phyloP scores from a whole-genome alignment of 371 early-diverging fungal genomes.

The Rhizopus delemar region DNA sequence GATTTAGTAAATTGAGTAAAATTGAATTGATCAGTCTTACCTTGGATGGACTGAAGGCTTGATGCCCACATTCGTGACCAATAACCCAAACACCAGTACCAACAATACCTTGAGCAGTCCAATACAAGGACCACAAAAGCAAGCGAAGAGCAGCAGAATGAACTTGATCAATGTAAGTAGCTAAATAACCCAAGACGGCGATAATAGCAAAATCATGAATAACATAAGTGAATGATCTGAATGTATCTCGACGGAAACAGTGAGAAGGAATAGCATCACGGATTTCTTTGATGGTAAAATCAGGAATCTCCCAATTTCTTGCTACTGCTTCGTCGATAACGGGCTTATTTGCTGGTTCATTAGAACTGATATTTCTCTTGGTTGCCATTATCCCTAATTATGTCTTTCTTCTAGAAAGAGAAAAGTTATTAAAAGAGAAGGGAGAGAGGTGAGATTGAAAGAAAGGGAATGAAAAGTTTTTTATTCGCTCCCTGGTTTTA shows the following conservation, averaged over 20 bases:
- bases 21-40: conserved; percentile 2
- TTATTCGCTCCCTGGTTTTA: conserved; percentile 4
- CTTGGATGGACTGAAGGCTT: conserved; percentile 77
- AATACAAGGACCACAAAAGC: conserved; percentile 76
- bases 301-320: conserved; percentile 64
- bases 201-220: conserved; percentile 67
- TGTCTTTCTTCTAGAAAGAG: background rate
- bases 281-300: conserved; percentile 84
- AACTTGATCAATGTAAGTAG: conserved; percentile 66
- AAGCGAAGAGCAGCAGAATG: conserved; percentile 48
- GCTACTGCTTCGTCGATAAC: conserved; percentile 37
- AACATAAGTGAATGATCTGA: conserved; percentile 72
- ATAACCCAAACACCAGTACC: conserved; percentile 88
- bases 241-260: conserved; percentile 78
- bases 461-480: background rate
- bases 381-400: background rate
- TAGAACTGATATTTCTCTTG: conserved; percentile 3
- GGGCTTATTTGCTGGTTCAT: conserved; percentile 14
- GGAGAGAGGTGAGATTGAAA: background rate
- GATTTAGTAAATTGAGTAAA: background rate
- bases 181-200: conserved; percentile 61
- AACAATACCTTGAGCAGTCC: conserved; percentile 79
- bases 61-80: conserved; percentile 89
- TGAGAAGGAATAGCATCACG: conserved; percentile 85
- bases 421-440: background rate